phyloP scores from a whole-genome alignment of 352 stramenopile genomes.

The Phytophthora tubulina region DNA sequence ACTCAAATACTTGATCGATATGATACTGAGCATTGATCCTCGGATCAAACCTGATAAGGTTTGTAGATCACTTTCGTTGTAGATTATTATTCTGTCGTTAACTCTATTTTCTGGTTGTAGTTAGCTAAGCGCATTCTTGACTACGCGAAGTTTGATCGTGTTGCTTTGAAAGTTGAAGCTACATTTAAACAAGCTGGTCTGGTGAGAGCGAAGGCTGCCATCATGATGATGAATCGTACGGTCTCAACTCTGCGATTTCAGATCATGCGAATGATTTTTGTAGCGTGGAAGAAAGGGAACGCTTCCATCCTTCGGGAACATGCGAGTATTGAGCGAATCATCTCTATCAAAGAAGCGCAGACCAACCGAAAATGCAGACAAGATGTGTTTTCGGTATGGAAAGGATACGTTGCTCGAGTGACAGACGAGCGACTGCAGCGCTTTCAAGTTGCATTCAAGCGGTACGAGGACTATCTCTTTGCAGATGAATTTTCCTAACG shows the following conservation, averaged over 20 bases:
- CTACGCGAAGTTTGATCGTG: constrained; percentile 83
- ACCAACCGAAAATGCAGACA: constrained; percentile 52
- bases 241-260: constrained; percentile 62
- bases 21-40: constrained; percentile 79
- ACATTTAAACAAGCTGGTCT: constrained; percentile 85
- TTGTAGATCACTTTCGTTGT: constrained; percentile 2
- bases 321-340: constrained; percentile 65
- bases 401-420: constrained; percentile 57
- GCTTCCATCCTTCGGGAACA: constrained; percentile 52
- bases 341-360: constrained; percentile 77
- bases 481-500: not conserved
- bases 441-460: constrained; percentile 61
- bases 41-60: constrained; percentile 66
- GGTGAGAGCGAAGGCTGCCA: constrained; percentile 74
- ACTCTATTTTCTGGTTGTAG: constrained; percentile 31
- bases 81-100: not conserved
- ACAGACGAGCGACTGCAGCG: constrained; percentile 71
- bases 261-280: constrained; percentile 83
- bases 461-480: constrained; percentile 31
- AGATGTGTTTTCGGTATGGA: constrained; percentile 69
- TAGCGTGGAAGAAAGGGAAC: constrained; percentile 81
- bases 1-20: constrained; percentile 83
- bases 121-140: constrained; percentile 77
- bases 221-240: constrained; percentile 87
- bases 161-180: constrained; percentile 76